These are phyloP conservation scores for Backusella tuberculispora DNA, from an alignment of 192 early-diverging fungal genomes.

Conservation along the genomic window DNA sequence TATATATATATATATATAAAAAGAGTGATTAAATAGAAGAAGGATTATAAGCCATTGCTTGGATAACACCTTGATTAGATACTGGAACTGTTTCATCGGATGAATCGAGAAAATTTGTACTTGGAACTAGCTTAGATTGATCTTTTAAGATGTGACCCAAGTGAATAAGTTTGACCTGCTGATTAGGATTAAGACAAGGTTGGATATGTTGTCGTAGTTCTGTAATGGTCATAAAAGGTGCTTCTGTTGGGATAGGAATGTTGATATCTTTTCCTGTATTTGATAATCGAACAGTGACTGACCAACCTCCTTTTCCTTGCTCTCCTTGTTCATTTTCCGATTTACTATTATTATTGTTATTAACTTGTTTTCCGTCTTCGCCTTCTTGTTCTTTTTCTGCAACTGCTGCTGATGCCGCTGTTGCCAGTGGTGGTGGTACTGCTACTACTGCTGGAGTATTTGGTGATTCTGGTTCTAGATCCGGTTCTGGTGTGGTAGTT, in stretches of 20 bases:
- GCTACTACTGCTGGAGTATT: not conserved
- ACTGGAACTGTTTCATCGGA: not conserved
- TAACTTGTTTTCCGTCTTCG: too few species aligned
- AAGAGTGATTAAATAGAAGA: slow-evolving; percentile 9
- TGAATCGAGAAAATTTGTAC: not conserved
- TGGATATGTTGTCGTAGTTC: slow-evolving; percentile 2
- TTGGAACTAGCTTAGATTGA: not conserved
- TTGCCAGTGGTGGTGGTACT: not conserved
- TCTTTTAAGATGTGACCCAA: slow-evolving; percentile 16
- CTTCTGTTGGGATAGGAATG: not conserved
- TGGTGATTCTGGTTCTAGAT: not conserved
- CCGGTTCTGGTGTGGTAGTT: not conserved
- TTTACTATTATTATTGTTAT: not conserved
- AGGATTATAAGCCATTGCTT: slow-evolving; percentile 6
- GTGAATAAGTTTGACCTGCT: slow-evolving; percentile 8
- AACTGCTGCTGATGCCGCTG: not conserved
- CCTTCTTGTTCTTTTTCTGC: too few species aligned
- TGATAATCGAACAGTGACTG: slow-evolving; percentile 14
- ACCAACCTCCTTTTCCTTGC: not conserved
- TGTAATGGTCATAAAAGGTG: slow-evolving; percentile 3
- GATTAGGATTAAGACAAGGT: not conserved
- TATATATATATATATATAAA: not conserved
- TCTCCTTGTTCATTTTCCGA: not conserved
- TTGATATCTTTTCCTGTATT: slow-evolving; percentile 8
- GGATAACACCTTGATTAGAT: slow-evolving; percentile 13